phyloP scores from a whole-genome alignment of 805 yeast genomes.

The Monosporozyma servazzii region DNA sequence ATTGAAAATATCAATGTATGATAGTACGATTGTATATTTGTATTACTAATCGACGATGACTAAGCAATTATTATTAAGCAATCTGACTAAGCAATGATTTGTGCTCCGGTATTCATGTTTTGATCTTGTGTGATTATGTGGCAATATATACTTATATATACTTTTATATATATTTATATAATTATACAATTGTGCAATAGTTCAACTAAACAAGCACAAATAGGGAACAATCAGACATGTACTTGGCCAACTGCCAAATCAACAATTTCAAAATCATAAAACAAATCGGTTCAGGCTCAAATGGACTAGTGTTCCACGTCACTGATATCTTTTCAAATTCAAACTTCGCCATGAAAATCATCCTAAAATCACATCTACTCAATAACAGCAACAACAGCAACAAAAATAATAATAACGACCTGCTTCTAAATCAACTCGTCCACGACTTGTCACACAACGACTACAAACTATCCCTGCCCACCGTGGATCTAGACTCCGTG shows the following conservation, averaged over 20 bases:
- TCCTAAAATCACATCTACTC: slow-evolving; percentile 34
- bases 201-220: not conserved
- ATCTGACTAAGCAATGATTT: no score
- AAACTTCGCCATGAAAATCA: slow-evolving; percentile 62
- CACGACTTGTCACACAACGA: slow-evolving; percentile 19
- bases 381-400: no score
- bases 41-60: no score
- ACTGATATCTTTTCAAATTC: slow-evolving; percentile 42
- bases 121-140: no score
- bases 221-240: not conserved
- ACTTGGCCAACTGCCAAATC: slow-evolving; percentile 18
- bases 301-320: slow-evolving; percentile 70
- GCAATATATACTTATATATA: no score
- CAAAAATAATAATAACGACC: no score
- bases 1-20: no score
- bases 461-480: slow-evolving; percentile 17
- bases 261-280: slow-evolving; percentile 33
- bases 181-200: no score
- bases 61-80: no score
- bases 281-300: slow-evolving; percentile 67
- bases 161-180: no score
- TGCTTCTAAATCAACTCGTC: slow-evolving; percentile 22
- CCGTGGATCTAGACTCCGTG: slow-evolving; percentile 22
- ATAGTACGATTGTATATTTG: no score
- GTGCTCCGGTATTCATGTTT: no score